Evolutionary conservation across 176 grass and related monocot species (phyloP), one percentile per base, ranked within the genome.

Genomic region (Oryza meridionalis): DNA sequence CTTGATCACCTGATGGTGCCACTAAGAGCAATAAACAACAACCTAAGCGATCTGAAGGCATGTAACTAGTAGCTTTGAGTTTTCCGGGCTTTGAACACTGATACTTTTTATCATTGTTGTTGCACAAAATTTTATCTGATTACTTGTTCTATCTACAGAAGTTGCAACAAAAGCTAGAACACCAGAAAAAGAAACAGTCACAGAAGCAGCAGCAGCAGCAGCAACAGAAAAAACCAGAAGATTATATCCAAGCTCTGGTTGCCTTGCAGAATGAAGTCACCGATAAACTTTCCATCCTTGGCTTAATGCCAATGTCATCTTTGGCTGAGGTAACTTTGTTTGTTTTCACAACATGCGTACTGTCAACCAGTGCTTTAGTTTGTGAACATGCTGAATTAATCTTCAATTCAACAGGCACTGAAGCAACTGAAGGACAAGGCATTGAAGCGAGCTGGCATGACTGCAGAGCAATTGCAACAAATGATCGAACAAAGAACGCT

Each of bases 1-100:
- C 86, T 91, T 82, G 89, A 94, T 79, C 84, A 91, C 70, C 72
- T 91, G 72, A 72, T 91, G 86, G 87, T 85, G 43, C 92, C 86
- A 43, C 61, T 94, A n/a, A 92, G 86, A 73, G 79, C 81, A 25
- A 85, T 94, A 44, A 94, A 94, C 53, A 81, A 70, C 25, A 89
- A 86, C 66, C 85, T 91, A 72, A 94, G 86, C 33, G 84, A 89
- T 63, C 63, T 87, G 49, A 94, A 91, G 81, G 89, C 87, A 94
- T 72, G n/a, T 24, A 29, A 33, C 44, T 44, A 37, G 7, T 35
- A 70, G 8, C 24, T 44, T 44, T 31, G 9, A 27, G 35, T 5
- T 65, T 67, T 71, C 43, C 25, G n/a, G 62, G 58, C 7, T 64
- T 53, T 72, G 59, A 40, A 47, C 53, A 29, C 21, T 26, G 17